Evolutionary conservation across 192 early-diverging fungal genomes (phyloP), one percentile per base, ranked within the genome.

Genomic region (Mortierella hygrophila): DNA sequence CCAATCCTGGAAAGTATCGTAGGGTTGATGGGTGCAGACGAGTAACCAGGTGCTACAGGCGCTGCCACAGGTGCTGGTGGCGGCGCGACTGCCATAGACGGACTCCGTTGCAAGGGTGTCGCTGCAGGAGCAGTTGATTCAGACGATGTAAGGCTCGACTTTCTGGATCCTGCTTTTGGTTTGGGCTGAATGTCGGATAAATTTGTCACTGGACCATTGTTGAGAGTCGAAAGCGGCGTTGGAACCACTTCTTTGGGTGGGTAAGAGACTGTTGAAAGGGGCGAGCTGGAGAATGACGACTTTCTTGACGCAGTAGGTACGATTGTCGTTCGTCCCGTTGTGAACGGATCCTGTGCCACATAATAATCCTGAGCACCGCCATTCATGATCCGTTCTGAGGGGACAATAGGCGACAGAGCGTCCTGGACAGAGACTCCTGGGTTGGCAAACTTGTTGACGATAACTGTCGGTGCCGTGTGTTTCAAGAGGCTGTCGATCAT

Each of bases 1-100:
- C 84, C 84, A 44, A 86, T 86, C 84, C 84, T 80, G 6, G 84
- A 86, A 20, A 86, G 37, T 26, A 86, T 86, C 20, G 68, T 86
- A 13, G 75, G 78, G 42, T 81, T 80, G 38, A 86, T 86, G 1
- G 79, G 78, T 0, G 78, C 69, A 9, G 71, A 23, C 6, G 52
- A 18, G 8, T n/a, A 15, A 18, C 49, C 42, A 20, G 41, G 16
- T 26, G 57, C 63, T 41, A 69, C 7, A 13, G 49, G 40, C 37
- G 74, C 20, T 23, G 70, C 26, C 44, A 40, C 49, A 13, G 76
- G 38, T 77, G 55, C 42, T 49, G 70, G 75, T 11, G 74, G 37
- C 13, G 35, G 37, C 32, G 35, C 9, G 54, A 69, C 8, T 37
- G 41, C 42, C 5, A 72, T 4, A 23, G 77, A 38, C 1, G 73